Conservation (phyloP, 164 flowering plant genomes). For the Chimonanthus praecox region DNA sequence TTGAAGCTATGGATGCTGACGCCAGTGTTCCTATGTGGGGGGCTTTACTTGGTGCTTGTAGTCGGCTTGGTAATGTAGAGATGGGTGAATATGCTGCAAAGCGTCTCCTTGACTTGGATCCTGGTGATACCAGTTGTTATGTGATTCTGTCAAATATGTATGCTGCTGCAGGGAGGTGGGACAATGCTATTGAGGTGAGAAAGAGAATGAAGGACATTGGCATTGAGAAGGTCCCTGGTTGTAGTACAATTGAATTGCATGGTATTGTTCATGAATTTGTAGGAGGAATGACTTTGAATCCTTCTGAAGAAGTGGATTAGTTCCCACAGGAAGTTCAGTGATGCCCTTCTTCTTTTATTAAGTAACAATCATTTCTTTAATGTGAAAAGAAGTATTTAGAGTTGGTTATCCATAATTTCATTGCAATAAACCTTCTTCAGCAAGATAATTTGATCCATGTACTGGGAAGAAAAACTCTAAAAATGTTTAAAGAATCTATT, state of each 20-base stretch:
- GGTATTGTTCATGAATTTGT: constrained; percentile 16
- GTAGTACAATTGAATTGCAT: constrained; percentile 16
- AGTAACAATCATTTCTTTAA: too few relatives aligned
- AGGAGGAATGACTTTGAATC: neutral
- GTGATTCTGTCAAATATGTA: constrained; percentile 18
- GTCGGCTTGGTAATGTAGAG: constrained; percentile 10
- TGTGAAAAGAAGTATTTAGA: too few relatives aligned
- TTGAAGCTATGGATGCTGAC: constrained; percentile 14
- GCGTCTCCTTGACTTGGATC: constrained; percentile 6
- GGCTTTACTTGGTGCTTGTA: constrained; percentile 16
- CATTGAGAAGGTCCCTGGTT: constrained; percentile 15
- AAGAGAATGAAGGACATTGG: constrained; percentile 7
- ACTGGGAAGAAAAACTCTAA: neutral
- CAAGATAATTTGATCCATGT: neutral
- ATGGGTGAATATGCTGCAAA: constrained; percentile 13
- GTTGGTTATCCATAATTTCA: neutral
- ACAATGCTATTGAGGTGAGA: constrained; percentile 16
- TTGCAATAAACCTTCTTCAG: neutral
- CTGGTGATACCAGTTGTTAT: constrained; percentile 9
- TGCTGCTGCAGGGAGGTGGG: constrained; percentile 20
- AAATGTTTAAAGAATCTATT: neutral
- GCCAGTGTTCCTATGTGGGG: constrained; percentile 19
- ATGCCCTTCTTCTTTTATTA: too few relatives aligned
- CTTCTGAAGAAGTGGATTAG: neutral
- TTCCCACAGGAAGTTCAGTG: neutral